Evolutionary conservation across 306 rosid species (phyloP).

Genomic region (Argentina anserina): DNA sequence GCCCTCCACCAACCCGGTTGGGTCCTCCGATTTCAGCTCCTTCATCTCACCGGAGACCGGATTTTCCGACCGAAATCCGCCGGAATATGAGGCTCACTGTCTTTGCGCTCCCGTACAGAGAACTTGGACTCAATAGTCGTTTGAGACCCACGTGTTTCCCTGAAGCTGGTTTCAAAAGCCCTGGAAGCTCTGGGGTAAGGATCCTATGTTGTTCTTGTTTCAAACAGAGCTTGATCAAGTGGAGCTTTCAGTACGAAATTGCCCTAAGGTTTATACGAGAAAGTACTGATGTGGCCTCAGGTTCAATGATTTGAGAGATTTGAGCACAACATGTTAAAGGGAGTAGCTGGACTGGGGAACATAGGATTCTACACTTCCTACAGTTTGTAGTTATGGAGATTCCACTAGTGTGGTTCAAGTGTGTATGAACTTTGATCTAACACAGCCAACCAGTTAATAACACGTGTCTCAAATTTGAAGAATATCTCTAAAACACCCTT

Average conservation of each 20-base stretch:
- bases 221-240: background rate
- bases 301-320: background rate
- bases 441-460: background rate
- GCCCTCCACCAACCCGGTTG: slow-evolving; percentile 66
- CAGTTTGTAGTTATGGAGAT: slow-evolving; percentile 1
- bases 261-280: background rate
- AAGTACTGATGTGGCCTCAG: background rate
- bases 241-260: background rate
- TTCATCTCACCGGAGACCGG: slow-evolving; percentile 37
- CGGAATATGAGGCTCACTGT: slow-evolving; percentile 6
- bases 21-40: slow-evolving; percentile 39
- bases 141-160: slow-evolving; percentile 26
- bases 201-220: background rate
- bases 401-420: slow-evolving; percentile 2
- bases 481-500: background rate
- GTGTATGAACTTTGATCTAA: background rate
- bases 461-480: background rate
- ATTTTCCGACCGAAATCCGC: slow-evolving; percentile 18
- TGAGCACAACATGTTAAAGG: background rate
- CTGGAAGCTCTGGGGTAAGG: background rate
- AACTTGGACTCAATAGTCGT: slow-evolving; percentile 17
- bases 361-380: background rate
- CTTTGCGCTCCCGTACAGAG: slow-evolving; percentile 5
- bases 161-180: background rate
- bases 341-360: background rate